These are phyloP conservation scores for Pichia kluyveri DNA, from an alignment of 805 yeast species.

Conservation along the genomic window DNA sequence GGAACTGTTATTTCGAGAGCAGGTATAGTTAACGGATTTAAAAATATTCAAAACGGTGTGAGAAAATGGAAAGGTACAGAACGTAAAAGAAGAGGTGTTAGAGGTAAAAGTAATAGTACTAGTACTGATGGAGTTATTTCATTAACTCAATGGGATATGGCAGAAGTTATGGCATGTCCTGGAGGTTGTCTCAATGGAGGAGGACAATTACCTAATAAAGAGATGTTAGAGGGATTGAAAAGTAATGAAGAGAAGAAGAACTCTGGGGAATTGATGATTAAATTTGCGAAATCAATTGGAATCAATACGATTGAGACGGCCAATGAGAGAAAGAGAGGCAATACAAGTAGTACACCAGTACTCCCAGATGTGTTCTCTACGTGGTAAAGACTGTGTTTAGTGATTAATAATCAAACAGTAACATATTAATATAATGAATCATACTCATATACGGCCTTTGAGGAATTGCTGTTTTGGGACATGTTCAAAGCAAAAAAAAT, in stretches of 20 bases:
- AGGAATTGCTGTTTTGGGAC: background rate
- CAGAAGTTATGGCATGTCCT: conserved; percentile 98
- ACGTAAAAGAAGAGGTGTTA: conserved; percentile 7
- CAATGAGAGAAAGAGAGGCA: no score
- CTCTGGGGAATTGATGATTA: no score
- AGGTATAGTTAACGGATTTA: conserved; percentile 79
- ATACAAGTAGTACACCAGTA: no score
- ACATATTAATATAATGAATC: no score
- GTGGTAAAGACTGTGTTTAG: background rate
- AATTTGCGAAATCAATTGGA: no score
- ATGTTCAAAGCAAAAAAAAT: background rate
- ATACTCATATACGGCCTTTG: background rate
- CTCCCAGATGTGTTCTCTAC: background rate
- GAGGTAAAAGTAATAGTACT: no score
- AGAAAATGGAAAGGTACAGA: conserved; percentile 55
- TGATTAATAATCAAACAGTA: no score
- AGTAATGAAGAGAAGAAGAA: no score
- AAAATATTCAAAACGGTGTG: conserved; percentile 89
- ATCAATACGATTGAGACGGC: no score
- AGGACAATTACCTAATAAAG: conserved; percentile 56
- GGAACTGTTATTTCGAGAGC: conserved; percentile 36
- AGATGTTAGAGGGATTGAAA: no score
- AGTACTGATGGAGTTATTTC: background rate
- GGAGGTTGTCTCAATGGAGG: conserved; percentile 98
- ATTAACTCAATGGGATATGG: conserved; percentile 53